Percentiles rank a stretch among this genome's conserved stretches.
Conservation (phyloP, 495 filamentous ascomycete species). For the Jackrogersella multiformis region DNA sequence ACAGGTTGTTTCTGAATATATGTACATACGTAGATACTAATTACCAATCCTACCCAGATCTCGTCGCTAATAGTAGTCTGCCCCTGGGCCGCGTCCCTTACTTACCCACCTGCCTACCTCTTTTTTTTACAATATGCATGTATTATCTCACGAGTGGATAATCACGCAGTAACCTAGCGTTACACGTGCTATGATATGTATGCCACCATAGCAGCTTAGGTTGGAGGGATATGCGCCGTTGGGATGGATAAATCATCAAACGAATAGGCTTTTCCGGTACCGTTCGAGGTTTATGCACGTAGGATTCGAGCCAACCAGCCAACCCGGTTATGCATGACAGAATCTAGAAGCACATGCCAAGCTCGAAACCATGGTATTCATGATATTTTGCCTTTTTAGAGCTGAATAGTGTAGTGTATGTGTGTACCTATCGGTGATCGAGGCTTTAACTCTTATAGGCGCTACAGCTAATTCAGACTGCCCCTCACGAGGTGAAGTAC, state of each 20-base stretch:
- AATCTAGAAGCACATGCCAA: conserved; percentile 5
- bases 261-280: conserved; percentile 14
- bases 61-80: background rate
- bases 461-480: conserved; percentile 9
- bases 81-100: conserved; percentile 10
- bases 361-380: conserved; percentile 13
- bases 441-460: conserved; percentile 8
- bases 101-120: too few relatives aligned
- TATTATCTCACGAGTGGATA: conserved; percentile 16
- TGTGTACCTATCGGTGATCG: conserved; percentile 8
- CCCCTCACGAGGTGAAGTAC: conserved; percentile 8
- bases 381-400: conserved; percentile 14
- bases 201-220: background rate
- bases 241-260: conserved; percentile 23
- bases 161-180: conserved; percentile 20
- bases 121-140: background rate
- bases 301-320: background rate
- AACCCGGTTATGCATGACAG: background rate
- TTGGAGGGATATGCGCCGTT: conserved; percentile 13
- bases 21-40: background rate
- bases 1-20: background rate
- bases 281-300: conserved; percentile 10
- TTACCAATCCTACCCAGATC: conserved; percentile 18
- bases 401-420: too few relatives aligned
- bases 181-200: conserved; percentile 32